A percentile compares a stretch with the other conserved stretches of the same genome.
Conservation (phyloP, 192 early-diverging fungal genomes). For the Coemansia sp. region DNA sequence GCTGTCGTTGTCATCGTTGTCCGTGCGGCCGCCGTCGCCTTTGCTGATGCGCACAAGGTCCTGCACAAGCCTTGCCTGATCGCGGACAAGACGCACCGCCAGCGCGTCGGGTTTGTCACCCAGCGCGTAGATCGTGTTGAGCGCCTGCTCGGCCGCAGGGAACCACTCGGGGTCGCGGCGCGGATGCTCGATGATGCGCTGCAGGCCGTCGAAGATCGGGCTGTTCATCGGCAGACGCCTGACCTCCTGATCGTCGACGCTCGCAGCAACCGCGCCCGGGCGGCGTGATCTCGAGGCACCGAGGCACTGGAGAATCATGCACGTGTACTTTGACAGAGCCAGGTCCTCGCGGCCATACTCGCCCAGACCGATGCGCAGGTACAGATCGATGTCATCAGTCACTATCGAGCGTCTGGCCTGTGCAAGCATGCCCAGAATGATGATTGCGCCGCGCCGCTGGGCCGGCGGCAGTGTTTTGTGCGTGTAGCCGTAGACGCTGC, state of each 20-base stretch:
- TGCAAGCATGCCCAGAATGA: conserved; percentile 91
- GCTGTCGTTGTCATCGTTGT: conserved; percentile 35
- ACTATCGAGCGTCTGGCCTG: conserved; percentile 83
- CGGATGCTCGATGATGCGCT: conserved; percentile 51
- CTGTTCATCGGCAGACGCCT: conserved; percentile 61
- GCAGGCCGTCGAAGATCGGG: conserved; percentile 61
- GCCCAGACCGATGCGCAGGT: conserved; percentile 85
- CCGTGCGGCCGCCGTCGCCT: conserved; percentile 12
- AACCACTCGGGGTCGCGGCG: conserved; percentile 69
- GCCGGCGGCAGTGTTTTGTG: conserved; percentile 65
- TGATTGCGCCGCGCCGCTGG: conserved; percentile 86
- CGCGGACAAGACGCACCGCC: conserved; percentile 75
- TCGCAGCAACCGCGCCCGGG: conserved; percentile 15
- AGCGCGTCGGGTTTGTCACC: conserved; percentile 88
- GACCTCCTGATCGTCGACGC: conserved; percentile 29
- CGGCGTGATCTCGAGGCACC: conserved; percentile 37
- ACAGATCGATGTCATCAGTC: conserved; percentile 79
- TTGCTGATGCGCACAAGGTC: conserved; percentile 32
- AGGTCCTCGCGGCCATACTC: conserved; percentile 80
- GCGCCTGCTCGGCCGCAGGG: conserved; percentile 87
- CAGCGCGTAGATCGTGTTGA: conserved; percentile 90
- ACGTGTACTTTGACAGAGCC: conserved; percentile 84
- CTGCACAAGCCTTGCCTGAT: conserved; percentile 69
- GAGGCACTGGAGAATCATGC: conserved; percentile 89
- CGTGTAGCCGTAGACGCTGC: conserved; percentile 75